A percentile compares a stretch with the other conserved stretches of the same genome.
Conservation (phyloP, 2,329 filamentous ascomycete genomes). For the Westerdykella ornata region DNA sequence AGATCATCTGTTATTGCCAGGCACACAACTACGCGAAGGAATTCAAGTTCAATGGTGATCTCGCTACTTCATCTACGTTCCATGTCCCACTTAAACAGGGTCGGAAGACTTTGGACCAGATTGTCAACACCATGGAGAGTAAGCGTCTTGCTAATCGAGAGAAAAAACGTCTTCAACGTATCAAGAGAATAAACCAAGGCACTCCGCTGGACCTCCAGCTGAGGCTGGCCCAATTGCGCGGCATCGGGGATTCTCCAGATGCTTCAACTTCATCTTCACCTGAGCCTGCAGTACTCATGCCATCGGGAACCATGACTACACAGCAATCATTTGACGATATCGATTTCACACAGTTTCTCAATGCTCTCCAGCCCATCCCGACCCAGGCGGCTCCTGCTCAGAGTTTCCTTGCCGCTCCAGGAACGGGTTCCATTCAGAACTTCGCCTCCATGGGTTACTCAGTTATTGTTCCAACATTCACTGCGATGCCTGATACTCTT, state of each 20-base stretch:
- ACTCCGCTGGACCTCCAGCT: slow-evolving; percentile 4
- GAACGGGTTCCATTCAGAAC: neutral
- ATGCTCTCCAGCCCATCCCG: too few relatives aligned
- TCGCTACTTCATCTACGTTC: slow-evolving; percentile 12
- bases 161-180: neutral
- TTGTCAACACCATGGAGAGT: slow-evolving; percentile 4
- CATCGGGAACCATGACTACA: too few relatives aligned
- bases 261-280: neutral
- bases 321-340: too few relatives aligned
- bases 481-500: neutral
- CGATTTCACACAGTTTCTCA: too few relatives aligned
- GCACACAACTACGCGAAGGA: slow-evolving; percentile 18
- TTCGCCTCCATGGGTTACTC: neutral
- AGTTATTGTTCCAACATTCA: neutral
- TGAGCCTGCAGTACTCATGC: too few relatives aligned
- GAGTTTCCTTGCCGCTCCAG: neutral
- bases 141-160: slow-evolving; percentile 13
- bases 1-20: slow-evolving; percentile 27
- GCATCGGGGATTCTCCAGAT: neutral
- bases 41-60: slow-evolving; percentile 6
- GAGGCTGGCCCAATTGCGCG: slow-evolving; percentile 6
- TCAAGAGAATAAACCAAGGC: slow-evolving; percentile 4
- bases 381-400: neutral
- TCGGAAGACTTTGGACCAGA: slow-evolving; percentile 6
- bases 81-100: neutral